Base-by-base conservation (phyloP, 768 basidiomycete species). In the Floccularia luteovirens region DNA sequence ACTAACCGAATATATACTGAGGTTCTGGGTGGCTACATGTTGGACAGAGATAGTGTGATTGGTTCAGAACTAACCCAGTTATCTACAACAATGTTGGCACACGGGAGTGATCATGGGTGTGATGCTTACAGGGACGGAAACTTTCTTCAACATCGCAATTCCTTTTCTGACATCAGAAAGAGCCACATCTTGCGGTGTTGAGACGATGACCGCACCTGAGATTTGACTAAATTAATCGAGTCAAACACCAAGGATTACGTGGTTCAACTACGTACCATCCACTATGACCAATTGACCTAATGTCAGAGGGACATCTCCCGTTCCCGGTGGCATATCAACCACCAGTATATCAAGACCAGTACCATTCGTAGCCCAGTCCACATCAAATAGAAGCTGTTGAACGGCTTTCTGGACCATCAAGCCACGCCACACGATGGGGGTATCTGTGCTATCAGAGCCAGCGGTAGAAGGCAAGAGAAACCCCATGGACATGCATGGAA, bases 371-470 rank as follows among this genome's bases (percentile, higher is more conserved):
- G 53, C 55, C 93, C 94, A 97, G 57, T 97, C 93, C 4, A 96
- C 90, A 48, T 97, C 91, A 52, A 99, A 97, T 1, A 97, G 72
- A 0, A 98, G 70, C 55, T 97, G 93, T 56, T 97, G 93, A 0
- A 93, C 90, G 19, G 93, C 92, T 55, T 97, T 97, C 63, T 94
- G 92, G 1, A 97, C 94, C 94, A 97, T 98, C 16, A 96, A 73
- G 2, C 94, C 94, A 19, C 94, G 74, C 94, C 94, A 99, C 22
- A 94, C 89, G 23, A 97, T 72, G 0, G 92, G 82, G 0, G 80
- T 78, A 54, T 93, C 90, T 24, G 70, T 70, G 39, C 71, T 71
- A 2, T 74, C 64, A 31, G 65, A 64, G 21, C 65, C 63, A 5
- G 72, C 68, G 23, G 64, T 48, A 1, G 69, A 62, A 1, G 87